Evolutionary conservation across 371 early-diverging fungal genomes (phyloP).

Genomic region (Funneliformis caledonium): DNA sequence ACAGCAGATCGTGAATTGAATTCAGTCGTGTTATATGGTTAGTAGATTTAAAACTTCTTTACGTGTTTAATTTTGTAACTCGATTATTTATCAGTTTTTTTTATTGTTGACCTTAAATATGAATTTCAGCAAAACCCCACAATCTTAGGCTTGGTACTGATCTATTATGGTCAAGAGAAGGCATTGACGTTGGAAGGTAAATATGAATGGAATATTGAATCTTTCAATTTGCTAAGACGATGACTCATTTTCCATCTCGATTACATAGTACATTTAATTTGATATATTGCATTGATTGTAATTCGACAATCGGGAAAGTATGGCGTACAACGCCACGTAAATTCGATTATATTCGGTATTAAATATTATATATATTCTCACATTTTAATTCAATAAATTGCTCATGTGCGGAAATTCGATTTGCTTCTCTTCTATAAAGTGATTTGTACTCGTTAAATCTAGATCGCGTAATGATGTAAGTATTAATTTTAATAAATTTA

Average conservation of each 20-base stretch:
- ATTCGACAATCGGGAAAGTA: conserved; percentile 22
- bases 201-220: background rate
- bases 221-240: background rate
- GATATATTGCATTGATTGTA: conserved; percentile 32
- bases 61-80: background rate
- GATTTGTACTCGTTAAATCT: conserved; percentile 28
- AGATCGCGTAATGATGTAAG: conserved; percentile 23
- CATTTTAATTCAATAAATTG: background rate
- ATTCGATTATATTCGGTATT: conserved; percentile 38
- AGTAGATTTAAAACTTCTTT: background rate
- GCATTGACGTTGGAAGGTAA: conserved; percentile 28
- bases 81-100: background rate
- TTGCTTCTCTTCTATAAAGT: background rate
- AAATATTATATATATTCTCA: background rate
- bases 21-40: conserved; percentile 22
- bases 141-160: conserved; percentile 29
- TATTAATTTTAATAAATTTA: background rate
- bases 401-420: background rate
- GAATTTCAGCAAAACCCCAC: conserved; percentile 17
- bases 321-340: conserved; percentile 34
- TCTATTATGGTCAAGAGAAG: conserved; percentile 24
- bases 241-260: background rate
- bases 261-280: conserved; percentile 32
- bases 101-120: background rate
- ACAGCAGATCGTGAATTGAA: conserved; percentile 25